These are phyloP conservation scores for Tubosaeta brunneosetosa DNA, from an alignment of 768 basidiomycete genomes.

Conservation along the genomic window DNA sequence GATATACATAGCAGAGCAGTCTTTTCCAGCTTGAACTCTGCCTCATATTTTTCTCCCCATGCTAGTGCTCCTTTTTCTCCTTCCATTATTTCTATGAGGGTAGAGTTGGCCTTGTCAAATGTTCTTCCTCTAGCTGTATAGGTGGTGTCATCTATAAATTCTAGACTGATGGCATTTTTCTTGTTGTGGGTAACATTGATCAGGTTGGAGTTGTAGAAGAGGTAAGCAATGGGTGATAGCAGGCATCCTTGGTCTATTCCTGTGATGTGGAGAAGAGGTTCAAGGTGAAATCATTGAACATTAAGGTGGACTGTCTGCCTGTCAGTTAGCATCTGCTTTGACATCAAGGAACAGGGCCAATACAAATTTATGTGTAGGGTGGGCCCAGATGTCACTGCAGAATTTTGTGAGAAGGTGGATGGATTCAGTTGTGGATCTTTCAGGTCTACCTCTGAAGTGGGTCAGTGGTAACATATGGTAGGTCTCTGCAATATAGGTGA, in stretches of 20 bases:
- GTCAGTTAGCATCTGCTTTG: background rate
- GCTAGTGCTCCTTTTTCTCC: background rate
- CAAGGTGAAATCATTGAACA: constrained; percentile 22
- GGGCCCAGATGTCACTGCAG: background rate
- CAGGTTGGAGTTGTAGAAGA: constrained; percentile 23
- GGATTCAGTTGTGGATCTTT: constrained; percentile 2
- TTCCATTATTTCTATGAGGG: constrained; percentile 1
- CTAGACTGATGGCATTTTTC: background rate
- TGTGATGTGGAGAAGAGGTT: background rate
- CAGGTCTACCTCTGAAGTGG: background rate
- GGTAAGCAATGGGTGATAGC: no score
- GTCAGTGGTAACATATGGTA: background rate
- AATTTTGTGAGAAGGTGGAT: background rate
- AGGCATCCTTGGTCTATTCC: no score
- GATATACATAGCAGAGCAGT: background rate
- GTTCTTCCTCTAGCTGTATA: background rate
- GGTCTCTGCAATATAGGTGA: background rate
- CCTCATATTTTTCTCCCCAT: background rate
- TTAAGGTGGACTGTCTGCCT: background rate
- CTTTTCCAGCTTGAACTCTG: constrained; percentile 2
- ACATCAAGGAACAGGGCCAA: background rate
- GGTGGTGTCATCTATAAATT: constrained; percentile 3
- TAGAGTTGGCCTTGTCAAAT: background rate
- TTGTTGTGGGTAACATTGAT: background rate
- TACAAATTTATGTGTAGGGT: background rate